Base-by-base conservation (phyloP, 805 yeast species). In the Wickerhamomyces kurtzmanii region DNA sequence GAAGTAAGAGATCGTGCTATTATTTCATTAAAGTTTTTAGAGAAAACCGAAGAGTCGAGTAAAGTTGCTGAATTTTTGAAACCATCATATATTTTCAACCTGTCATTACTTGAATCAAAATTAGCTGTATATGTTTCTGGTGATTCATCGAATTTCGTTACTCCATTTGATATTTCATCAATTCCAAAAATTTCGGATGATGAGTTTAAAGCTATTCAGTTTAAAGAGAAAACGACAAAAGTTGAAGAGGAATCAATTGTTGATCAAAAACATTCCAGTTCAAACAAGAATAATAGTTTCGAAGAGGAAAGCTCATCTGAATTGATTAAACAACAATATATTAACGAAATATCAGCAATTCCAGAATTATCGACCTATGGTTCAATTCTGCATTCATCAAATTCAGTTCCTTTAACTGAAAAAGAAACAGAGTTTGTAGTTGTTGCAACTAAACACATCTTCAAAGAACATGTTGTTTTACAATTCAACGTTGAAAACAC, bases 1-100 rank as follows among this genome's bases (percentile, higher is more conserved):
- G 98, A 89, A 58, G 98, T 91, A 19, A 84, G 98, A 64, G 98
- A 89, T 53, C 77, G 98, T 53, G 96, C 98, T 8, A 81, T 94
- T 3, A 63, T 89, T 42, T 78, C 94, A 2, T 66, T 89, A 47
- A 68, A 73, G 38, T 71, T 86, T 36, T 68, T 83, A 36, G 59
- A 59, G 18, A 51, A 53, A 28, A 53, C 55, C 13, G 40, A 51
- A 13, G 55, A 59, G 9, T 47, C 50, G 29, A 44, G 40, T 23
- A 31, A 39, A 12, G 59, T 65, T 16, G 58, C 62, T 21, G 62
- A 60, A 28, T 72, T 79, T 40, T 68, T 87, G 37, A 68, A 75
- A 30, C 81, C 87, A 30, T 71, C 72, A 28, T 64, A 72, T 34
- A 70, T 69, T 35, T 85, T 73, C 53, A 85, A 87, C 40, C 63